Base-by-base conservation (phyloP, 139 green algal species). In the Marvania coccoides region DNA sequence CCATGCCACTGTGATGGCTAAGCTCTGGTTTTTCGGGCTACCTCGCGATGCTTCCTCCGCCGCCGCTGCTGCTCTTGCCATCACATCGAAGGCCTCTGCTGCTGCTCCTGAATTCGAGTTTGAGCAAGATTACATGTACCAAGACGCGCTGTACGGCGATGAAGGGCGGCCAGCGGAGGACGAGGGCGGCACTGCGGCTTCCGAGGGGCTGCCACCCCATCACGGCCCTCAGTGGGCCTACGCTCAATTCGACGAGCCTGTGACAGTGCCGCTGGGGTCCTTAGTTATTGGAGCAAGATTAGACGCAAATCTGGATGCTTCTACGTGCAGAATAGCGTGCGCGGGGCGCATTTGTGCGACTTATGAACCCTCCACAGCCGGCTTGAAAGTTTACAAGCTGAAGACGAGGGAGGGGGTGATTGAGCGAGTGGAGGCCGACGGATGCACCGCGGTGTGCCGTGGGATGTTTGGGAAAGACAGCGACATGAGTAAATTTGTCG, bases 391-490 rank as follows among this genome's bases (percentile, higher is more conserved):
- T 1, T 96, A 80, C 79, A 96, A 92, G 69, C 56, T 75, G 4
- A 98, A 98, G 78, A 67, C 80, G 60, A 58, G 80, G 8, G 40
- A 80, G 7, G 92, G 92, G 6, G 40, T 63, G 6, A 82, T 97
- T 12, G 84, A 95, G 61, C 77, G 88, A 1, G 53, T 95, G 9
- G 64, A 82, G 19, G 60, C 80, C 2, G 86, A 91, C 40, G 79
- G 80, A 15, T 51, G 48, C 28, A 89, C 76, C 6, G 89, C 86
- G 9, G 81, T 98, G 24, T 88, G 88, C 61, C 78, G 78, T 28
- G 79, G 83, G 6, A 81, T 98, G 67, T 96, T 98, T 67, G 95
- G 96, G 64, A 95, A 94, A 63, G 93, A 98, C 28, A 96, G 87
- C 7, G 89, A 97, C 65, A 70, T 97, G 23, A 62, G 71, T 0